Percentiles rank a stretch among this genome's conserved stretches.
These are phyloP conservation scores for Phytophthora hibernalis DNA, from an alignment of 352 stramenopile genomes.

Conservation along the genomic window DNA sequence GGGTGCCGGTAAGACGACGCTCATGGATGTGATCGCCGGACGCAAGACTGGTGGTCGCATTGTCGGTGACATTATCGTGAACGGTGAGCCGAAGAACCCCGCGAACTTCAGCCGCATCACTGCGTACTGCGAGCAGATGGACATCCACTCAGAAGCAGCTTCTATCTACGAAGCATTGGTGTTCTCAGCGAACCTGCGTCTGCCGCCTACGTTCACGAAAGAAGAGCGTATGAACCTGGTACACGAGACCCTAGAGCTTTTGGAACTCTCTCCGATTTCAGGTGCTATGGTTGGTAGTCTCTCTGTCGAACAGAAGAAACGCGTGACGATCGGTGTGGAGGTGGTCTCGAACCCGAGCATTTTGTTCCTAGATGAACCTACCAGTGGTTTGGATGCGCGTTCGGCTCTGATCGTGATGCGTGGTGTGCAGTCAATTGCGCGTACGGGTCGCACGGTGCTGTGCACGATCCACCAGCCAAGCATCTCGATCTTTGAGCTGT, in stretches of 20 bases:
- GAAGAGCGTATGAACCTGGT: conserved; percentile 56
- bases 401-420: conserved; percentile 90
- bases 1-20: conserved; percentile 67
- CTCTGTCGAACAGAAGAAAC: conserved; percentile 94
- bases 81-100: conserved; percentile 87
- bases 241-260: conserved; percentile 56
- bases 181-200: conserved; percentile 90
- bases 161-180: conserved; percentile 88
- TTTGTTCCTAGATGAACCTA: conserved; percentile 95
- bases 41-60: conserved; percentile 70
- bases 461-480: conserved; percentile 68
- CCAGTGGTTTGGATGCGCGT: conserved; percentile 85
- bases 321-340: conserved; percentile 95
- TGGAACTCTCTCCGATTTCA: conserved; percentile 55
- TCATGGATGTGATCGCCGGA: conserved; percentile 70
- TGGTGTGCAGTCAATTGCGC: conserved; percentile 82
- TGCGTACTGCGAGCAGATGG: conserved; percentile 85
- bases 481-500: conserved; percentile 93
- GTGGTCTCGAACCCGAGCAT: conserved; percentile 94
- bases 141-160: conserved; percentile 83
- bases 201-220: conserved; percentile 53
- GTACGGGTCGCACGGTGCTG: conserved; percentile 88
- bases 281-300: conserved; percentile 52
- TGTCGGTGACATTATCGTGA: conserved; percentile 87
- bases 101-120: conserved; percentile 76